Percentiles rank a stretch among this genome's conserved stretches.
Evolutionary conservation across 106 monocot genomes (phyloP).

Genomic region (Phalaenopsis aphrodite): DNA sequence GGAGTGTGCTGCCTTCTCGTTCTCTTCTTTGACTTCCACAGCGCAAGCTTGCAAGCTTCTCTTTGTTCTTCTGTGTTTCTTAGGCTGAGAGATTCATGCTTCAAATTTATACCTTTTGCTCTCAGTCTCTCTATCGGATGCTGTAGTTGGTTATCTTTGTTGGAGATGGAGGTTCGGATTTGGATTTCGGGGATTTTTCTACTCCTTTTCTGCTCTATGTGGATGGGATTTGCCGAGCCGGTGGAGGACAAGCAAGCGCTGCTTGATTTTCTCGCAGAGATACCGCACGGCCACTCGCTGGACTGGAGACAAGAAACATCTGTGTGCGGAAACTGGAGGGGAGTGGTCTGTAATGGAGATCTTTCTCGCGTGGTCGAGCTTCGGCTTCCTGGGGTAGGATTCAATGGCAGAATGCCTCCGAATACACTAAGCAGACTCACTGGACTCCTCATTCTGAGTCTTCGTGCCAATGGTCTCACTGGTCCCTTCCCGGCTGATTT

Average conservation of each 20-base stretch:
- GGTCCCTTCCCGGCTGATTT: conserved; percentile 69
- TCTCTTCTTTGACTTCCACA: not conserved
- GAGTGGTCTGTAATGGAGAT: conserved; percentile 48
- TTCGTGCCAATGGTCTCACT: conserved; percentile 56
- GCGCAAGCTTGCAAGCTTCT: conserved; percentile 6
- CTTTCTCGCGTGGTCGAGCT: conserved; percentile 48
- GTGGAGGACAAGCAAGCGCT: conserved; percentile 52
- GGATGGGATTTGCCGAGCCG: conserved; percentile 23
- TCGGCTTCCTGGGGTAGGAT: conserved; percentile 52
- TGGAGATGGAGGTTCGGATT: conserved; percentile 1
- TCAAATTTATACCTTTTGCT: not conserved
- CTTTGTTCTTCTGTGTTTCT: not conserved
- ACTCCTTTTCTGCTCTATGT: not conserved
- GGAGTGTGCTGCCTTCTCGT: not conserved
- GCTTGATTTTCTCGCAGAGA: conserved; percentile 47
- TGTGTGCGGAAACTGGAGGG: conserved; percentile 56
- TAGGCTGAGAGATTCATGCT: not conserved
- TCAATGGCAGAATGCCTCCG: conserved; percentile 57
- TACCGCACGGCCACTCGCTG: conserved; percentile 29
- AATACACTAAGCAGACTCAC: conserved; percentile 61
- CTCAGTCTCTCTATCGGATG: not conserved
- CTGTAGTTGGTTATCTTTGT: not conserved
- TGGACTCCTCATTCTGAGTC: conserved; percentile 54
- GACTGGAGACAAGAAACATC: conserved; percentile 47
- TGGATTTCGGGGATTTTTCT: not conserved